Evolutionary conservation across 257 asterid species (phyloP).

Genomic region (Prunella vulgaris): DNA sequence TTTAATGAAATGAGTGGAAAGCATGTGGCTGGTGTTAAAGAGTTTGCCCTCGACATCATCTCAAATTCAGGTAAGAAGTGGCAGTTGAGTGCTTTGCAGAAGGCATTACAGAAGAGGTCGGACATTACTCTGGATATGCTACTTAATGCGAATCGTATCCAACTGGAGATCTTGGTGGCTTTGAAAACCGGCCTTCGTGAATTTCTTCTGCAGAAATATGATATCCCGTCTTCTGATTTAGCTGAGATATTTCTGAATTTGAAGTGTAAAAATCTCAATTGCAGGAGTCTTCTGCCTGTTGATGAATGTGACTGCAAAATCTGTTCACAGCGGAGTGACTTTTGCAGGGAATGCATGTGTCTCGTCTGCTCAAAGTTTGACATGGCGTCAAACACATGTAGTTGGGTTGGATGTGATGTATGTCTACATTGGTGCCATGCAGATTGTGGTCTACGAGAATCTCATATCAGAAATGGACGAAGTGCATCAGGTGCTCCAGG

Average conservation of each 20-base stretch:
- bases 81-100: slow-evolving; percentile 80
- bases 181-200: slow-evolving; percentile 76
- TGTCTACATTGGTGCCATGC: slow-evolving; percentile 99
- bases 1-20: slow-evolving; percentile 56
- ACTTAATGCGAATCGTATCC: slow-evolving; percentile 51
- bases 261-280: slow-evolving; percentile 73
- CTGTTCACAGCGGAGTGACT: slow-evolving; percentile 64
- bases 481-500: slow-evolving; percentile 65
- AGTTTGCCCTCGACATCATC: slow-evolving; percentile 63
- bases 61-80: slow-evolving; percentile 56
- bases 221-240: slow-evolving; percentile 54
- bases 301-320: slow-evolving; percentile 92
- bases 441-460: slow-evolving; percentile 86
- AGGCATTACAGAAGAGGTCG: slow-evolving; percentile 58
- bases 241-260: slow-evolving; percentile 74
- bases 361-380: slow-evolving; percentile 95
- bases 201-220: slow-evolving; percentile 47
- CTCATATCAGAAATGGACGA: slow-evolving; percentile 70
- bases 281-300: slow-evolving; percentile 73
- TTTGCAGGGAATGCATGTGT: slow-evolving; percentile 97
- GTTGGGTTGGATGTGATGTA: slow-evolving; percentile 99
- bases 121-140: slow-evolving; percentile 64
- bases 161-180: slow-evolving; percentile 83
- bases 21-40: slow-evolving; percentile 53
- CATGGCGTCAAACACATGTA: slow-evolving; percentile 86